phyloP scores from a whole-genome alignment of 78 protist genomes.

The Dictyostelium capitatum region DNA sequence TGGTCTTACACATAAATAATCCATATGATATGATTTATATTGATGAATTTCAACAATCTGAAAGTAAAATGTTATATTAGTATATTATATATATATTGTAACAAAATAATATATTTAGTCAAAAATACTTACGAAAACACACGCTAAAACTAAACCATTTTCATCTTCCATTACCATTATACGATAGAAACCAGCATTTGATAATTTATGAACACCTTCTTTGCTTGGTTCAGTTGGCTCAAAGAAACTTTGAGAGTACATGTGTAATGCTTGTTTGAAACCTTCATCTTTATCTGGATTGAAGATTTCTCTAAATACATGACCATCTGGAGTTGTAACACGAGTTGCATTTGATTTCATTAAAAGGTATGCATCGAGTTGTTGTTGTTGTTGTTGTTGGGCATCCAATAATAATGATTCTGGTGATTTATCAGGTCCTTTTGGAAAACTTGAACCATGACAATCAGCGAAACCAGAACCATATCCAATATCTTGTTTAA shows the following conservation, averaged over 20 bases:
- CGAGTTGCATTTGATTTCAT: not conserved
- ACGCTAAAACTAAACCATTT: slow-evolving; percentile 38
- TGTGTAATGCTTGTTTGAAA: slow-evolving; percentile 29
- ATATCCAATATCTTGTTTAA: not conserved
- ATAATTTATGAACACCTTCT: slow-evolving; percentile 16
- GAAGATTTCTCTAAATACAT: slow-evolving; percentile 38
- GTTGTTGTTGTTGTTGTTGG: not conserved
- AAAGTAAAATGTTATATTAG: not conserved
- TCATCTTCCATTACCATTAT: slow-evolving; percentile 63
- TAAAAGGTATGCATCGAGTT: not conserved
- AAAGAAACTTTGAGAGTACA: slow-evolving; percentile 47
- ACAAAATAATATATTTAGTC: too few relatives aligned
- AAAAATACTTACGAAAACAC: slow-evolving; percentile 67
- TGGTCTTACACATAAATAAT: slow-evolving; percentile 69
- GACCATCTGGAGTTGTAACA: not conserved
- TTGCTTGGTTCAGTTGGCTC: slow-evolving; percentile 54
- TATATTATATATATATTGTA: too few relatives aligned
- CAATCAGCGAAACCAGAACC: not conserved
- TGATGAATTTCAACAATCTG: slow-evolving; percentile 44
- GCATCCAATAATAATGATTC: not conserved
- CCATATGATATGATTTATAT: slow-evolving; percentile 44
- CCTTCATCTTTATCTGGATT: slow-evolving; percentile 43
- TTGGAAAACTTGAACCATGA: slow-evolving; percentile 4
- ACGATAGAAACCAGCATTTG: slow-evolving; percentile 43
- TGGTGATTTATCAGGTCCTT: not conserved